These are phyloP conservation scores for Parmelia sp. DNA, from an alignment of 495 filamentous ascomycete genomes.

Conservation along the genomic window DNA sequence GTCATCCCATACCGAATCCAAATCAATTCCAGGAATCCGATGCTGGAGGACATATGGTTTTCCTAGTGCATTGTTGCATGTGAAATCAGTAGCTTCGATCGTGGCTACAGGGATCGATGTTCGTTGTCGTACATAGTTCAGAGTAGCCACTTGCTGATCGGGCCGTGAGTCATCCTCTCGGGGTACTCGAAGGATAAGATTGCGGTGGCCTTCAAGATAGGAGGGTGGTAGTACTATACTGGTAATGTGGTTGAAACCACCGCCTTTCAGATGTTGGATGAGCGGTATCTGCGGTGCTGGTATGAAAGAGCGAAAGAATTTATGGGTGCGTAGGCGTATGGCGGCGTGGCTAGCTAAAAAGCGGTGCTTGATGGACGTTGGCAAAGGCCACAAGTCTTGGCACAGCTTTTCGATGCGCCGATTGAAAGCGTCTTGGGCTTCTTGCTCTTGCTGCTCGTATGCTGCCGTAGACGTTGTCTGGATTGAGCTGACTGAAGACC, in stretches of 20 bases:
- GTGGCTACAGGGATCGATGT: conserved; percentile 13
- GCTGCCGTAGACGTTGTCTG: not conserved
- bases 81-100: conserved; percentile 11
- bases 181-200: conserved; percentile 18
- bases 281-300: conserved; percentile 1
- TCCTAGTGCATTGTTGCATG: conserved; percentile 14
- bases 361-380: not conserved
- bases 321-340: not conserved
- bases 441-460: not conserved
- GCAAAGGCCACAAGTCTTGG: conserved; percentile 1
- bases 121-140: conserved; percentile 15
- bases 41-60: conserved; percentile 23
- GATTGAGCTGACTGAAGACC: not conserved
- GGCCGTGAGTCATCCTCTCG: conserved; percentile 8
- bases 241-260: conserved; percentile 22
- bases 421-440: conserved; percentile 1
- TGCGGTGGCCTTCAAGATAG: not conserved
- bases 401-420: conserved; percentile 7
- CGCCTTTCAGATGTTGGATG: conserved; percentile 22
- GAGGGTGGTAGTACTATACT: conserved; percentile 9
- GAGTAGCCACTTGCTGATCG: conserved; percentile 15
- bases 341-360: not conserved
- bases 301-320: not conserved
- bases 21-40: conserved; percentile 14
- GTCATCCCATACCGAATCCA: conserved; percentile 14